These are phyloP conservation scores for Cadophora gregata DNA, from an alignment of 2,329 filamentous ascomycete species.

Conservation along the genomic window DNA sequence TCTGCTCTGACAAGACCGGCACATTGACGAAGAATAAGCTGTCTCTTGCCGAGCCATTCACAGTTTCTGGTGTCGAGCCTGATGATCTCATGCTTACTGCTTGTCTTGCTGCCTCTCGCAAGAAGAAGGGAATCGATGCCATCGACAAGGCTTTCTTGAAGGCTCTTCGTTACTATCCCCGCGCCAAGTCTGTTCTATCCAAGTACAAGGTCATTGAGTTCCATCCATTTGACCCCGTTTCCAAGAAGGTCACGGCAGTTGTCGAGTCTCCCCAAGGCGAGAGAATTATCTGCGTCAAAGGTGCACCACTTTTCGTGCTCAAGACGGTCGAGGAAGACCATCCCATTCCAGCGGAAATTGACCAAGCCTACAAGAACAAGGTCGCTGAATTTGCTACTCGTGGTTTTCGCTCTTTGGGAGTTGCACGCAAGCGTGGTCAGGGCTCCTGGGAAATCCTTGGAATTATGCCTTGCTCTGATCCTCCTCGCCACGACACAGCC, in stretches of 20 bases:
- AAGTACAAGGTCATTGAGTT: constrained; percentile 88
- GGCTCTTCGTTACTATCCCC: constrained; percentile 80
- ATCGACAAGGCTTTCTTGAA: constrained; percentile 96
- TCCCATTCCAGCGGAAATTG: constrained; percentile 75
- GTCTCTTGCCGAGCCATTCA: constrained; percentile 84
- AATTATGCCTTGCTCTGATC: constrained; percentile 94
- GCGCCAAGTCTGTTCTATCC: constrained; percentile 78
- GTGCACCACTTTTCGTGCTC: constrained; percentile 85
- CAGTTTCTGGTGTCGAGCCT: constrained; percentile 78
- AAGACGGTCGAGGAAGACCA: constrained; percentile 88
- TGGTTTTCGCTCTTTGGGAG: constrained; percentile 93
- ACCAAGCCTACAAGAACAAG: constrained; percentile 89
- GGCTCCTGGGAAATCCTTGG: constrained; percentile 89
- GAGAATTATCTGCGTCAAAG: constrained; percentile 88
- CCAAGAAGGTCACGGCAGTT: constrained; percentile 87
- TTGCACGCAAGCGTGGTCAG: constrained; percentile 86
- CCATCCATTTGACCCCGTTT: constrained; percentile 89
- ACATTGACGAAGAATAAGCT: constrained; percentile 95
- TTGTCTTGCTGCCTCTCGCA: constrained; percentile 86
- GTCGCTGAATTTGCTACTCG: constrained; percentile 90
- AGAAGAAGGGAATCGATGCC: constrained; percentile 94
- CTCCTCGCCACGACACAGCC: constrained; percentile 87
- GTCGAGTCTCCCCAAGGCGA: constrained; percentile 85
- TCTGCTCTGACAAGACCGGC: constrained; percentile 94
- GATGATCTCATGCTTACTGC: constrained; percentile 93